Conservation (phyloP, 169 alveolate species). For the Plasmodium gallinaceum region DNA sequence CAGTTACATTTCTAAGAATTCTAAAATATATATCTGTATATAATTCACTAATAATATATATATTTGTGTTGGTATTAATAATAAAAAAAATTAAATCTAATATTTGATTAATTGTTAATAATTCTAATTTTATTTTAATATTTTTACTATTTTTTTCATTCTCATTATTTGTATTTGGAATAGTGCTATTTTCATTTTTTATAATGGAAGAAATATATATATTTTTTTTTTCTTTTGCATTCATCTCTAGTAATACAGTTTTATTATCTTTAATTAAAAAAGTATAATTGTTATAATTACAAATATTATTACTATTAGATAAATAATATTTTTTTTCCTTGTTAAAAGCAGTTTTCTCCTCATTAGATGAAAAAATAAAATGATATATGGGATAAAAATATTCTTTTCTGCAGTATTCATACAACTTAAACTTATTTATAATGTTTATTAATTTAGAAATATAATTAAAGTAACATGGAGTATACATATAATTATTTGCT, state of each 20-base stretch:
- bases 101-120: slow-evolving; percentile 52
- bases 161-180: background rate
- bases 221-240: background rate
- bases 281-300: slow-evolving; percentile 21
- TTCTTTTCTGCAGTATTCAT: slow-evolving; percentile 53
- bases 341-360: background rate
- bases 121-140: slow-evolving; percentile 34
- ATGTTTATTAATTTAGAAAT: slow-evolving; percentile 55
- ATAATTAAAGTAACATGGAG: slow-evolving; percentile 12
- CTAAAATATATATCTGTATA: slow-evolving; percentile 56
- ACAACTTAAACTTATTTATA: slow-evolving; percentile 59
- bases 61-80: slow-evolving; percentile 36
- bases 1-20: slow-evolving; percentile 32
- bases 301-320: background rate
- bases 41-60: slow-evolving; percentile 51
- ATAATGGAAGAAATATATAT: background rate
- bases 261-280: slow-evolving; percentile 40
- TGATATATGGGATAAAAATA: slow-evolving; percentile 44
- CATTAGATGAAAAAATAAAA: slow-evolving; percentile 20
- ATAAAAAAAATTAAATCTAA: slow-evolving; percentile 58
- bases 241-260: slow-evolving; percentile 21
- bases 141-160: background rate
- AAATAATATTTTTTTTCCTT: background rate
- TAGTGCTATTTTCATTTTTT: background rate
- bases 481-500: background rate